Evolutionary conservation across 805 yeast species (phyloP).

Genomic region (Nakazawaea siamensis): DNA sequence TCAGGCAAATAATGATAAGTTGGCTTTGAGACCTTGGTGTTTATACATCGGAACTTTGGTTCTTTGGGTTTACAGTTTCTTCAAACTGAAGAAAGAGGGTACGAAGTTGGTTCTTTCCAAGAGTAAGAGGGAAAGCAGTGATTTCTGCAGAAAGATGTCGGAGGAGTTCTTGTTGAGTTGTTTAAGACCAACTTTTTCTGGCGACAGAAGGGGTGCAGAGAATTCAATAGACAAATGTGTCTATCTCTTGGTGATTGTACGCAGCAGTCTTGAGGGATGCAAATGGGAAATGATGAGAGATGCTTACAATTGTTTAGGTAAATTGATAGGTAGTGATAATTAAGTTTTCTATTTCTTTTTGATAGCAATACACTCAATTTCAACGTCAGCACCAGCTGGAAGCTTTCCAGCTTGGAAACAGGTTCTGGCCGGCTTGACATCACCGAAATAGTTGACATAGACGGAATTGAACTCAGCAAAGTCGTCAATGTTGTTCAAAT

Average conservation of each 20-base stretch:
- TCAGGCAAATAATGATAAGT: constrained; percentile 14
- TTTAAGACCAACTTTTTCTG: constrained; percentile 3
- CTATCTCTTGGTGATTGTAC: constrained; percentile 14
- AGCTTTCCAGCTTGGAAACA: constrained; percentile 40
- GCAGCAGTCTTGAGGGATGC: constrained; percentile 13
- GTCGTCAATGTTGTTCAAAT: constrained; percentile 39
- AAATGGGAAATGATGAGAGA: constrained; percentile 20
- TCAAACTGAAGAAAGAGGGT: constrained; percentile 7
- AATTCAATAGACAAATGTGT: constrained; percentile 8
- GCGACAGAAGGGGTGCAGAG: constrained; percentile 13
- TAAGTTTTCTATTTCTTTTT: constrained; percentile 15
- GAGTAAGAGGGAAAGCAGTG: no score
- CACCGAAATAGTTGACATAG: constrained; percentile 33
- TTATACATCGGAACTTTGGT: constrained; percentile 17
- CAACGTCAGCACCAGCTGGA: constrained; percentile 38
- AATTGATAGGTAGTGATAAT: constrained; percentile 8
- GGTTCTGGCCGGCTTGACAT: constrained; percentile 41
- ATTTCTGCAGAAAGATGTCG: no score
- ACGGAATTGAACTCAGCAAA: constrained; percentile 36
- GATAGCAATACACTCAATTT: constrained; percentile 37
- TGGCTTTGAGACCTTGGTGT: constrained; percentile 21
- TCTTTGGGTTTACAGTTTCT: constrained; percentile 16
- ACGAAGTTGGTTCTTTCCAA: not conserved
- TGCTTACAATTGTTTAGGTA: constrained; percentile 15
- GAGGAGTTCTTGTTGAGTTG: constrained; percentile 10